phyloP scores from a whole-genome alignment of 2,329 filamentous ascomycete genomes.

The Arthrobotrys megalospora region DNA sequence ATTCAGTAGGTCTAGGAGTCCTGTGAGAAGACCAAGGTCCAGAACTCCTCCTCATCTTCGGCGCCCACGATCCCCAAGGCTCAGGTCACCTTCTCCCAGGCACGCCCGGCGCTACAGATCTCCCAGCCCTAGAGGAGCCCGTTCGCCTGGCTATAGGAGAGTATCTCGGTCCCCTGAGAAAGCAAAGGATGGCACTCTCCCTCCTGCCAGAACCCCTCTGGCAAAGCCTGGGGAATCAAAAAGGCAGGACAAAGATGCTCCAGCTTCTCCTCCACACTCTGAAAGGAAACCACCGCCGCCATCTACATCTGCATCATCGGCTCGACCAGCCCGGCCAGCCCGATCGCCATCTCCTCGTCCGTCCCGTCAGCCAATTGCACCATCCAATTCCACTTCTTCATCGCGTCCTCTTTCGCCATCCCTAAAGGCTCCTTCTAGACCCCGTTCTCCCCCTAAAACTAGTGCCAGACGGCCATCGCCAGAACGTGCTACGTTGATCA shows the following conservation, averaged over 20 bases:
- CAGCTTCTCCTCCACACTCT: slow-evolving; percentile 42
- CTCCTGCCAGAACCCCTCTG: slow-evolving; percentile 38
- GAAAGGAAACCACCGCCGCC: slow-evolving; percentile 29
- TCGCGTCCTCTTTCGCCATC: slow-evolving; percentile 61
- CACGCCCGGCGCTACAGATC: slow-evolving; percentile 37
- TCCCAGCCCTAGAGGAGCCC: slow-evolving; percentile 44
- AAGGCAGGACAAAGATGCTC: slow-evolving; percentile 50
- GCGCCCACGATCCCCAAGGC: slow-evolving; percentile 43
- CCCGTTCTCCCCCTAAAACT: slow-evolving; percentile 61
- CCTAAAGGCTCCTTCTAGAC: slow-evolving; percentile 58
- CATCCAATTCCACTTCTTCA: slow-evolving; percentile 46
- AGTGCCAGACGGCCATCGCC: slow-evolving; percentile 57
- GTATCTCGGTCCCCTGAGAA: slow-evolving; percentile 44
- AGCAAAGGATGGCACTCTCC: slow-evolving; percentile 48
- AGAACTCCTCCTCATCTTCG: slow-evolving; percentile 38
- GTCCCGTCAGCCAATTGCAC: slow-evolving; percentile 47
- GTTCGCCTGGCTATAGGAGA: slow-evolving; percentile 44
- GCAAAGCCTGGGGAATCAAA: slow-evolving; percentile 26
- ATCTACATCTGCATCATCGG: slow-evolving; percentile 14
- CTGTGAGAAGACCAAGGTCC: slow-evolving; percentile 29
- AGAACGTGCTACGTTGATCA: slow-evolving; percentile 61
- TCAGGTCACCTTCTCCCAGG: slow-evolving; percentile 41
- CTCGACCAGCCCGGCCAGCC: slow-evolving; percentile 57
- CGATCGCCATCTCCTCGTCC: slow-evolving; percentile 62
- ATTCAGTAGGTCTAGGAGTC: slow-evolving; percentile 43